These are phyloP conservation scores for Endotrypanum monterogeii DNA, from an alignment of 208 protist species.

Conservation along the genomic window DNA sequence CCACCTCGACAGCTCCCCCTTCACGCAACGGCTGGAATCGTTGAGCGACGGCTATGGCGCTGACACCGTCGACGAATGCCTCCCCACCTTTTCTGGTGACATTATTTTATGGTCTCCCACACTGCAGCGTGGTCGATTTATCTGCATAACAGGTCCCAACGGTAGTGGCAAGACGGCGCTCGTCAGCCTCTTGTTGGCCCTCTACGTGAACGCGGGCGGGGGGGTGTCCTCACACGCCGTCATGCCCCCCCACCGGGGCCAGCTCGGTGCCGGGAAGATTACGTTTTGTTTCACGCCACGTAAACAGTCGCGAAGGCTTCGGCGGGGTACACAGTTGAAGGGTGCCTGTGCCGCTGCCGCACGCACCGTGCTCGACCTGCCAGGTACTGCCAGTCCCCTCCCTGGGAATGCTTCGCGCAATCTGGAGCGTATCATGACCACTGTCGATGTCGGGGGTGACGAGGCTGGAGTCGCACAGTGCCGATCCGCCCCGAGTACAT, in stretches of 20 bases:
- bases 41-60: constrained; percentile 13
- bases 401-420: not conserved
- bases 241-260: constrained; percentile 13
- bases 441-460: not conserved
- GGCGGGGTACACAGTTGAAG: constrained; percentile 11
- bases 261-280: constrained; percentile 5
- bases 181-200: constrained; percentile 50
- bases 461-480: not conserved
- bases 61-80: not conserved
- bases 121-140: constrained; percentile 40
- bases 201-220: constrained; percentile 31
- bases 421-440: not conserved
- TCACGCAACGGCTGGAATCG: not conserved
- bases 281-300: constrained; percentile 25
- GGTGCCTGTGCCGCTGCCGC: constrained; percentile 1
- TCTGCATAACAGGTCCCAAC: constrained; percentile 63
- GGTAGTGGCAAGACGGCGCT: constrained; percentile 69
- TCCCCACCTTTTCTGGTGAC: constrained; percentile 17
- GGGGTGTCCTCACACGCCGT: not conserved
- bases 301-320: constrained; percentile 11
- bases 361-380: not conserved
- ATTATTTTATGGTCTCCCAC: constrained; percentile 25
- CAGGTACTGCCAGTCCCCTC: not conserved
- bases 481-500: not conserved
- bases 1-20: not conserved